These are phyloP conservation scores for Fusarium equiseti DNA, from an alignment of 2,329 filamentous ascomycete species.

Conservation along the genomic window DNA sequence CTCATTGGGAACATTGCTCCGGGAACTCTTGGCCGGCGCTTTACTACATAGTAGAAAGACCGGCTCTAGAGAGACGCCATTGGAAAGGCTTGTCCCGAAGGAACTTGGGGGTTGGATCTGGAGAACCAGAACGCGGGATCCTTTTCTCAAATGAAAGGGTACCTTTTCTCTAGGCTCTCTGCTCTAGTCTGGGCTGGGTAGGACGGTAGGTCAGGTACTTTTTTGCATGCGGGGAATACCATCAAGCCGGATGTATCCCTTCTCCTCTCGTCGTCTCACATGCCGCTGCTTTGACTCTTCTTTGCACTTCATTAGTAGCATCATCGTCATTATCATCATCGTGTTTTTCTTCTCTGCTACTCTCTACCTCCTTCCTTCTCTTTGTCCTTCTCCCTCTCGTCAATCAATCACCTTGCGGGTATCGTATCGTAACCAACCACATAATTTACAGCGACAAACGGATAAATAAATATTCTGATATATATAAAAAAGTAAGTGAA, in stretches of 20 bases:
- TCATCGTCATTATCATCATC: conserved; percentile 7
- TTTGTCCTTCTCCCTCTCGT: conserved; percentile 1
- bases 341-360: conserved; percentile 10
- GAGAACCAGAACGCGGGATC: conserved; percentile 17
- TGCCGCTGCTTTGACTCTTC: conserved; percentile 26
- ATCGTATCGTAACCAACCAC: conserved; percentile 13
- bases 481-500: conserved; percentile 6
- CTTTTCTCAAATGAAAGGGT: conserved; percentile 4
- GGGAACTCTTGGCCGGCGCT: conserved; percentile 15
- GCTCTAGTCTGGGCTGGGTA: not conserved
- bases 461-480: conserved; percentile 10
- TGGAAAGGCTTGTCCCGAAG: conserved; percentile 38
- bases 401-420: not conserved
- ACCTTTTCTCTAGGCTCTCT: not conserved
- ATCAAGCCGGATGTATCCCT: conserved; percentile 36
- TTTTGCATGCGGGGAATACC: conserved; percentile 28
- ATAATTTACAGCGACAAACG: conserved; percentile 4
- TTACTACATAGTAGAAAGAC: not conserved
- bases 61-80: conserved; percentile 3
- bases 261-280: conserved; percentile 35
- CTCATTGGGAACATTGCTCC: conserved; percentile 38
- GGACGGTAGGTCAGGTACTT: conserved; percentile 39
- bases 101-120: conserved; percentile 38
- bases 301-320: conserved; percentile 23
- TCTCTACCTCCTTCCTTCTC: conserved; percentile 19